Evolutionary conservation across 2,329 filamentous ascomycete species (phyloP).

Genomic region (Pseudogymnoascus sp.): DNA sequence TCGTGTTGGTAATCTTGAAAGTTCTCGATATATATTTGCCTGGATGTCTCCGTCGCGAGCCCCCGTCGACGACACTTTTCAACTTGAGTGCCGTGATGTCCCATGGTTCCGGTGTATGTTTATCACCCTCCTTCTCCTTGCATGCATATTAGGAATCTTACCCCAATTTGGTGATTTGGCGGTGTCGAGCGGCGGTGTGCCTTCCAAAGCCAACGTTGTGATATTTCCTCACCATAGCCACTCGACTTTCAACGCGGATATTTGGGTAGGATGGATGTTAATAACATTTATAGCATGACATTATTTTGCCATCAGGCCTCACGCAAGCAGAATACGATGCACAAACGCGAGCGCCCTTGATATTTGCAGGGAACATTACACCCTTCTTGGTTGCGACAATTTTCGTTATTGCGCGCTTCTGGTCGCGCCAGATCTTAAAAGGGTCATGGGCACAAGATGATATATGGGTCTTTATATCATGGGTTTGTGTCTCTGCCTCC

Average conservation of each 20-base stretch:
- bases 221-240: not conserved
- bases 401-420: conserved; percentile 15
- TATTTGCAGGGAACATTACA: conserved; percentile 13
- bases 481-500: conserved; percentile 9
- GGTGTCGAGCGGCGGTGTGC: not conserved
- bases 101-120: conserved; percentile 1
- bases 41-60: conserved; percentile 1
- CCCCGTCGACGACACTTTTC: not conserved
- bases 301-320: not conserved
- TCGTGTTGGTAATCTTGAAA: not conserved
- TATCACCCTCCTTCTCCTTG: not conserved
- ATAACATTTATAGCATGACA: not conserved
- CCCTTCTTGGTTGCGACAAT: conserved; percentile 13
- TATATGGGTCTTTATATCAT: conserved; percentile 14
- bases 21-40: not conserved
- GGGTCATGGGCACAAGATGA: conserved; percentile 15
- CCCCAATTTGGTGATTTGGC: not conserved
- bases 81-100: not conserved
- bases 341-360: conserved; percentile 10
- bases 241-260: not conserved
- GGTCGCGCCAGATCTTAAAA: conserved; percentile 13
- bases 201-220: not conserved
- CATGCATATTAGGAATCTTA: not conserved
- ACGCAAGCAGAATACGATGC: conserved; percentile 2
- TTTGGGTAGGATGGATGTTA: not conserved